A percentile compares a stretch with the other conserved stretches of the same genome.
Conservation (phyloP, 495 filamentous ascomycete species). For the Copromyces sp. region DNA sequence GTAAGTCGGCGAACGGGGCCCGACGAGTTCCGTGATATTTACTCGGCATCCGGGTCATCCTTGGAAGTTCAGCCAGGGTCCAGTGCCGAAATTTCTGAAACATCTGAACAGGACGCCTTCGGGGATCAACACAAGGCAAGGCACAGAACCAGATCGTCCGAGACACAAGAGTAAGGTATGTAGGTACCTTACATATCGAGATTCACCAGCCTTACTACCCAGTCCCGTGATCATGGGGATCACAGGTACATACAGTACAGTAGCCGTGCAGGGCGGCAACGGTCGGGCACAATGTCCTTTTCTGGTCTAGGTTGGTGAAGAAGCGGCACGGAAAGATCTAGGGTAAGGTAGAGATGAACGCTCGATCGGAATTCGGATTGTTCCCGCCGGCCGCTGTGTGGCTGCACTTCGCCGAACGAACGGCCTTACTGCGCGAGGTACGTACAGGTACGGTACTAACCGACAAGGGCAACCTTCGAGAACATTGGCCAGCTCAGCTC, state of each 20-base stretch:
- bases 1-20: neutral
- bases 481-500: neutral
- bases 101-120: neutral
- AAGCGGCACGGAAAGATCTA: neutral
- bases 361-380: neutral
- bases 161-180: neutral
- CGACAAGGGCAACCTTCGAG: neutral
- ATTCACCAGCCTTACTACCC: neutral
- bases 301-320: neutral
- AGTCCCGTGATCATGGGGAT: neutral
- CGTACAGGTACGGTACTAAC: neutral
- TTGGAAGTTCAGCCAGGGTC: neutral
- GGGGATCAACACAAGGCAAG: neutral
- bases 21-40: neutral
- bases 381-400: neutral
- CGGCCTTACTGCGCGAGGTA: too few relatives aligned
- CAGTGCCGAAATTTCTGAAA: neutral
- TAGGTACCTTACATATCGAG: neutral
- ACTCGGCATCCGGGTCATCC: neutral
- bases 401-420: too few relatives aligned
- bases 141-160: neutral
- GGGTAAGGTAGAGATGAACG: too few relatives aligned
- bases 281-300: neutral
- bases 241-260: too few relatives aligned
- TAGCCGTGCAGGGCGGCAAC: too few relatives aligned